phyloP scores from a whole-genome alignment of 2,329 filamentous ascomycete genomes.

The Botrytis deweyae region DNA sequence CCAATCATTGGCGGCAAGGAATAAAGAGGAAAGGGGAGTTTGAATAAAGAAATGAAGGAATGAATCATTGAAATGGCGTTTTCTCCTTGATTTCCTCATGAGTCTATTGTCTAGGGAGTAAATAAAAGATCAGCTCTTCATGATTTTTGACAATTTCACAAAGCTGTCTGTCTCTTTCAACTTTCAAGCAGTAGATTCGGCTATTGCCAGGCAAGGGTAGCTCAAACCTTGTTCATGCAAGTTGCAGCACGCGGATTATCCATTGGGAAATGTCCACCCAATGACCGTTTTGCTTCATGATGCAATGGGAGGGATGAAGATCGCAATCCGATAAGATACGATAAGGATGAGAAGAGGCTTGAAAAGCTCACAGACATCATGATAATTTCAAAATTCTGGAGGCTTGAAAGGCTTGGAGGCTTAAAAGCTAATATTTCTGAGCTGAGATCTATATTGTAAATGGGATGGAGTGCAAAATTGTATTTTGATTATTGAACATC shows the following conservation, averaged over 20 bases:
- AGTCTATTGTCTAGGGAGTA: not conserved
- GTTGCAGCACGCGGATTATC: not conserved
- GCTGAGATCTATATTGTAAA: not conserved
- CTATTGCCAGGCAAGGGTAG: not conserved
- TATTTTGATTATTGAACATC: not conserved
- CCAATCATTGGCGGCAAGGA: not conserved
- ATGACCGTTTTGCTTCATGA: slow-evolving; percentile 10
- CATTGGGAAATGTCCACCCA: not conserved
- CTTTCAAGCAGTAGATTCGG: not conserved
- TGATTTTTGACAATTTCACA: not conserved
- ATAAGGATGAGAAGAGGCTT: slow-evolving; percentile 7
- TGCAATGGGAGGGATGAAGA: slow-evolving; percentile 18
- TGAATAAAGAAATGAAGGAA: not conserved
- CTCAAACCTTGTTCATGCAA: not conserved
- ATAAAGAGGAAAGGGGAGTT: not conserved
- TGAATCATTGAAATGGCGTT: slow-evolving; percentile 5
- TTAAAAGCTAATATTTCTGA: not conserved
- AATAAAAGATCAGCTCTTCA: not conserved
- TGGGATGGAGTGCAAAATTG: not conserved
- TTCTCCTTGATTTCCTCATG: not conserved
- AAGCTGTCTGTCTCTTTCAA: not conserved
- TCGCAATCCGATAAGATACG: slow-evolving; percentile 15
- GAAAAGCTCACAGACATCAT: not conserved
- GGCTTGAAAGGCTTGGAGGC: not conserved
- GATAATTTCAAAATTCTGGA: not conserved